These are phyloP conservation scores for Vachellia pachyceras DNA, from an alignment of 306 rosid genomes.

Conservation along the genomic window DNA sequence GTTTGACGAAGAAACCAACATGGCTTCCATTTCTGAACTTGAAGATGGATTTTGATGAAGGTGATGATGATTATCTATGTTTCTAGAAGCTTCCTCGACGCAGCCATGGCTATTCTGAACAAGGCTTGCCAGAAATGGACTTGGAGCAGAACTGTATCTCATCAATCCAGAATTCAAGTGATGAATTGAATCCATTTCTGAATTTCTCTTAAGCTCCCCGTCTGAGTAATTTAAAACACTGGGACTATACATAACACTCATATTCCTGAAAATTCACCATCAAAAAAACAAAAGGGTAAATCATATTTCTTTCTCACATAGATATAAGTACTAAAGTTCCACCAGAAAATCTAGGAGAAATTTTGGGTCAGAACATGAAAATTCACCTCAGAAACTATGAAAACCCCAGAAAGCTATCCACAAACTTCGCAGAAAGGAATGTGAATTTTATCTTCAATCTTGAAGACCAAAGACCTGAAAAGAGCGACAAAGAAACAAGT, in stretches of 20 bases:
- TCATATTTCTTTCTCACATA: not conserved
- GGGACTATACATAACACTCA: slow-evolving; percentile 64
- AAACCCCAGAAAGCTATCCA: not conserved
- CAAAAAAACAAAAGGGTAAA: not conserved
- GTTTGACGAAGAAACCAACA: slow-evolving; percentile 58
- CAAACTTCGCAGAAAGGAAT: not conserved
- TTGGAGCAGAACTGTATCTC: slow-evolving; percentile 70
- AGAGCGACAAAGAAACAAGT: not conserved
- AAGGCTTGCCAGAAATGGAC: slow-evolving; percentile 49
- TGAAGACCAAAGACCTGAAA: slow-evolving; percentile 18
- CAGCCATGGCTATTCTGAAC: slow-evolving; percentile 39
- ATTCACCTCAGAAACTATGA: slow-evolving; percentile 5
- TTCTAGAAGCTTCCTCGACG: slow-evolving; percentile 48
- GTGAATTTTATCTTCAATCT: not conserved
- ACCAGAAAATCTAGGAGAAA: not conserved
- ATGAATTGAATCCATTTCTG: slow-evolving; percentile 59
- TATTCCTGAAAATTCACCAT: slow-evolving; percentile 39
- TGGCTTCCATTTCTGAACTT: slow-evolving; percentile 64
- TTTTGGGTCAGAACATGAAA: not conserved
- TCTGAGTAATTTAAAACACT: slow-evolving; percentile 44
- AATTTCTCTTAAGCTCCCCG: slow-evolving; percentile 58
- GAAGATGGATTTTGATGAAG: slow-evolving; percentile 50
- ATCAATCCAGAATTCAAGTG: slow-evolving; percentile 52
- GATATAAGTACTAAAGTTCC: not conserved
- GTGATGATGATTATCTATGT: slow-evolving; percentile 40